Evolutionary conservation across 257 asterid species (phyloP), one percentile per base, ranked within the genome.

Genomic region (Nemophila menziesii): DNA sequence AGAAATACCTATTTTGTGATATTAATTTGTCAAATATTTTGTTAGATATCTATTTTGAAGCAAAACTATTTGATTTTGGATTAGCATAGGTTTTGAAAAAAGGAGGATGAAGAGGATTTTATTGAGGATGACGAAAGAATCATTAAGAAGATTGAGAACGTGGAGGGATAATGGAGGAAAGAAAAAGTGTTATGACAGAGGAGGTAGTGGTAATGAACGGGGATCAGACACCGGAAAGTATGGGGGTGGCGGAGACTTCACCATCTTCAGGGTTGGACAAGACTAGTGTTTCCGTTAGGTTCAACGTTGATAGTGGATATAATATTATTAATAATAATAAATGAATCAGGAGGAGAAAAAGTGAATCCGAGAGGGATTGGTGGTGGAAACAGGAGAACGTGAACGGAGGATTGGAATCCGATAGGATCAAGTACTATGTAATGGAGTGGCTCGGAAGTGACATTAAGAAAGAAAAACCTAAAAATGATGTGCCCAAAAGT

Each of bases 361-460:
- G 74, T 17, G 86, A 70, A 11, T 68, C 81, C 0, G 73, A 75
- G 42, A 68, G 84, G 45, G 92, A 80, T 71, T 80, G 94, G 94
- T 81, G 94, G 94, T 86, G 92, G 96, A 86, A 86, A 51, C 96
- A 86, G 50, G 92, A 82, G 17, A 72, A 65, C 33, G 65, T 58
- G 43, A 55, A 75, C 41, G 93, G 82, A 18, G 65, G 74, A 6
- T 73, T 85, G 2, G 89, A 85, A 43, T 78, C 92, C 0, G 92
- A 93, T 29, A 71, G 92, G 68, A 79, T 80, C 1, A 80, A 80
- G 64, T 93, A 85, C 57, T 85, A 85, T 46, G 93, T 80, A 54
- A 82, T 77, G 94, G 97, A 85, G 68, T 85, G 93, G 96, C 77
- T 85, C 48, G 93, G 95, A 49, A 85, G 92, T 54, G 96, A 85